A percentile compares a stretch with the other conserved stretches of the same genome.
Conservation (phyloP, 805 yeast species). For the Teunomyces aglyptinius region DNA sequence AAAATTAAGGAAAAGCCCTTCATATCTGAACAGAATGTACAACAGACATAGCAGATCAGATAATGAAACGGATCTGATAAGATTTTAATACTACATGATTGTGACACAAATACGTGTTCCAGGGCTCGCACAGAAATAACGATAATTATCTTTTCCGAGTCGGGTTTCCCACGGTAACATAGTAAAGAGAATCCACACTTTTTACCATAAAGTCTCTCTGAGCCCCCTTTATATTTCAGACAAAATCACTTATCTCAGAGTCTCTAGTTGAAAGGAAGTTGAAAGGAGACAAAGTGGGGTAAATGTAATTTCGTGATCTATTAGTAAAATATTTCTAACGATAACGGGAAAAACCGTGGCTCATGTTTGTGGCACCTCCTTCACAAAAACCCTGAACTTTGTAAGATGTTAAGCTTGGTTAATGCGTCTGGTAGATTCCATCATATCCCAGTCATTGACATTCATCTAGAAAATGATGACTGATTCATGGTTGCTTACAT, state of each 20-base stretch:
- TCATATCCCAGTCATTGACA: background rate
- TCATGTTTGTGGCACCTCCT: background rate
- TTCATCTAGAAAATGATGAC: background rate
- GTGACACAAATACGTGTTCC: background rate
- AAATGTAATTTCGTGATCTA: background rate
- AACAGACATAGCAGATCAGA: background rate
- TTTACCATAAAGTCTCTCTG: background rate
- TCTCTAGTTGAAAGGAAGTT: no score
- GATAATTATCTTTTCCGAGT: conserved; percentile 1
- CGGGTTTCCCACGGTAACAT: background rate
- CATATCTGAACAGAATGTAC: background rate
- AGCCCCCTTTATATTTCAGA: no score
- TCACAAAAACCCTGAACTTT: background rate
- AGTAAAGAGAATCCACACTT: background rate
- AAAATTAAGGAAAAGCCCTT: background rate
- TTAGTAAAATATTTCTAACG: background rate
- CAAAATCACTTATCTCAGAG: no score
- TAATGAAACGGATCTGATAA: background rate
- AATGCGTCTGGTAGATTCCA: no score
- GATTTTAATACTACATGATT: background rate
- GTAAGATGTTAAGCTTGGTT: background rate
- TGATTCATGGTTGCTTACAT: background rate
- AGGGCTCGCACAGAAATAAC: background rate
- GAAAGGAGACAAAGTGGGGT: no score
- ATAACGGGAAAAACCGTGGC: background rate